A percentile compares a stretch with the other conserved stretches of the same genome.
These are phyloP conservation scores for Trametes pubescens DNA, from an alignment of 1,284 basidiomycete species.

Conservation along the genomic window DNA sequence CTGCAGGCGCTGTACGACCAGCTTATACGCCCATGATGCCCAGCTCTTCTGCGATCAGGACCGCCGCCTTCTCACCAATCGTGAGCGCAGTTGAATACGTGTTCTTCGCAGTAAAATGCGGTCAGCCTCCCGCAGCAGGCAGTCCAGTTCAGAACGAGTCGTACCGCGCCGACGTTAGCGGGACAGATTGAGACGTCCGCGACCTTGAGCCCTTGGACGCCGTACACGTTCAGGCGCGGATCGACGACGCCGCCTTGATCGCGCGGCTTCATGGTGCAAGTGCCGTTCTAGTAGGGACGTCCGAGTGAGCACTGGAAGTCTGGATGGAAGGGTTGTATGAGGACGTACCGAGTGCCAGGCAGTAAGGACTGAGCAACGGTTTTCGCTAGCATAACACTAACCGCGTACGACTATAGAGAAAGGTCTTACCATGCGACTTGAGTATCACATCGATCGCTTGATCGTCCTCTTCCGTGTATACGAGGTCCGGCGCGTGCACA, in stretches of 20 bases:
- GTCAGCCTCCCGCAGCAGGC: not conserved
- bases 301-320: not conserved
- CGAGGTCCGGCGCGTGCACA: slow-evolving; percentile 53
- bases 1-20: not conserved
- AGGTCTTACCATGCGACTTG: slow-evolving; percentile 37
- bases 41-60: slow-evolving; percentile 56
- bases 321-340: not conserved
- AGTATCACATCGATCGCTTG: slow-evolving; percentile 54
- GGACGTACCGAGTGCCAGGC: slow-evolving; percentile 62
- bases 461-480: slow-evolving; percentile 66
- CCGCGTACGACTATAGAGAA: not conserved
- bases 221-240: slow-evolving; percentile 67
- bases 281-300: slow-evolving; percentile 57
- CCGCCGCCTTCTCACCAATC: slow-evolving; percentile 58
- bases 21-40: slow-evolving; percentile 37
- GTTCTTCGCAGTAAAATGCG: slow-evolving; percentile 37
- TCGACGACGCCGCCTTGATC: slow-evolving; percentile 69
- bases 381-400: not conserved
- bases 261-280: slow-evolving; percentile 72
- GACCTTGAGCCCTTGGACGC: slow-evolving; percentile 65
- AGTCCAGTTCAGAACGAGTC: not conserved
- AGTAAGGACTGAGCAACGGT: slow-evolving; percentile 38
- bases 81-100: slow-evolving; percentile 57
- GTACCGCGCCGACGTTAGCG: slow-evolving; percentile 15
- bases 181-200: slow-evolving; percentile 52